Evolutionary conservation across 2,329 filamentous ascomycete species (phyloP).

Genomic region (Zymoseptoria brevis): DNA sequence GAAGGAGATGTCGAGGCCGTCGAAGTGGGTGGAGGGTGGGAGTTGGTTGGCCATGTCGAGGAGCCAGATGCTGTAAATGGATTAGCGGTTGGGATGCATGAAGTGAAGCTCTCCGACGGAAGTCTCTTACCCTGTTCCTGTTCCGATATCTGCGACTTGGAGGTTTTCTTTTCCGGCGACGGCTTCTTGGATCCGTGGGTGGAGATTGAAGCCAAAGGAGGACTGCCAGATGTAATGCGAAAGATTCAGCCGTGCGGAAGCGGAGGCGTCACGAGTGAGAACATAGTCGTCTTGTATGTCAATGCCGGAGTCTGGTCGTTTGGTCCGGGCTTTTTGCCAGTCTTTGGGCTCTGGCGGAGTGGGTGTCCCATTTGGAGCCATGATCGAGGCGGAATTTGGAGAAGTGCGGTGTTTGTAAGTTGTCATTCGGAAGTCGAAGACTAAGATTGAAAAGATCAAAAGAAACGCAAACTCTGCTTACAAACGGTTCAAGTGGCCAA

Average conservation of each 20-base stretch:
- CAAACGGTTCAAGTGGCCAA: too few relatives aligned
- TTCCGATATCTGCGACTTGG: conserved; percentile 14
- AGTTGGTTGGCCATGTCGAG: conserved; percentile 16
- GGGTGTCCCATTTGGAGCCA: background rate
- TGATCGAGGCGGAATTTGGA: background rate
- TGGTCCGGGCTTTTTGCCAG: conserved; percentile 1
- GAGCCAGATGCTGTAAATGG: conserved; percentile 11
- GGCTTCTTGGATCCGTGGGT: conserved; percentile 12
- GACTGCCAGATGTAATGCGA: conserved; percentile 20
- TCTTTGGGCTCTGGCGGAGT: background rate
- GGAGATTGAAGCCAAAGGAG: conserved; percentile 16
- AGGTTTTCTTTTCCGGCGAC: conserved; percentile 10
- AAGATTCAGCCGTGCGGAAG: conserved; percentile 15
- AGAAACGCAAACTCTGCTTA: too few relatives aligned
- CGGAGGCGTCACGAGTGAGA: conserved; percentile 15
- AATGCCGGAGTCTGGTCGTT: conserved; percentile 14
- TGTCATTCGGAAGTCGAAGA: too few relatives aligned
- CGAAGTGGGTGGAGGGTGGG: conserved; percentile 13
- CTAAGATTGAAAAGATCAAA: too few relatives aligned
- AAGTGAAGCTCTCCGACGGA: background rate
- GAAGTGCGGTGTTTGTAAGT: background rate
- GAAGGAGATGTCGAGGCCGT: conserved; percentile 21
- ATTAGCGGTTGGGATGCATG: background rate
- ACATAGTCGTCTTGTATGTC: conserved; percentile 17
- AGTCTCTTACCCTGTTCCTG: conserved; percentile 11